Conservation (phyloP, 805 yeast genomes). For the Torulaspora maleeae region DNA sequence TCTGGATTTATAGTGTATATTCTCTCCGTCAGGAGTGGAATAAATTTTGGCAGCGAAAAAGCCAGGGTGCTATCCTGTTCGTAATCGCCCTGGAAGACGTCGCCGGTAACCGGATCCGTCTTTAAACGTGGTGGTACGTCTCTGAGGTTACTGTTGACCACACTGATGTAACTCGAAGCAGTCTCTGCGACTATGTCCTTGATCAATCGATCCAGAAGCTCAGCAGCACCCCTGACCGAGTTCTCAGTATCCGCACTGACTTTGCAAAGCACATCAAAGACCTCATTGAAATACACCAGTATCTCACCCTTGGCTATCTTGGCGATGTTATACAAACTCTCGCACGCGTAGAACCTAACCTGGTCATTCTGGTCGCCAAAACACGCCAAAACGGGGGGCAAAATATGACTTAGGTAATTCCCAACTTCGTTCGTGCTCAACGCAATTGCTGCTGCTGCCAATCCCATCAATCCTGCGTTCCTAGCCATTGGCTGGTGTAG, state of each 20-base stretch:
- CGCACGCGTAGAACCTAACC: conserved; percentile 95
- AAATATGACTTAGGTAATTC: conserved; percentile 71
- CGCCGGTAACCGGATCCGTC: conserved; percentile 50
- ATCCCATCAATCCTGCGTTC: conserved; percentile 92
- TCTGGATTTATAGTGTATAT: conserved; percentile 90
- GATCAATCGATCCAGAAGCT: conserved; percentile 78
- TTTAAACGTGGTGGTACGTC: conserved; percentile 42
- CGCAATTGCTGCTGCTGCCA: conserved; percentile 94
- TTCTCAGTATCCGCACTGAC: conserved; percentile 87
- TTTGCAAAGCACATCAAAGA: conserved; percentile 86
- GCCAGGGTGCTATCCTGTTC: conserved; percentile 51
- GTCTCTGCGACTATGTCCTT: conserved; percentile 95
- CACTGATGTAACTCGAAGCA: conserved; percentile 80
- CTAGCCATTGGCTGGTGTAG: conserved; percentile 82
- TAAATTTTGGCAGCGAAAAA: conserved; percentile 79
- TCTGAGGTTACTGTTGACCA: conserved; percentile 49
- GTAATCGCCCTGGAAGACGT: conserved; percentile 55
- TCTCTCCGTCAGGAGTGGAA: conserved; percentile 86
- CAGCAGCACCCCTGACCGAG: conserved; percentile 93
- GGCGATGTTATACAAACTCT: conserved; percentile 89
- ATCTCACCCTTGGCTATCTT: conserved; percentile 96
- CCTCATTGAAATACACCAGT: conserved; percentile 84
- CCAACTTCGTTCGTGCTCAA: conserved; percentile 82
- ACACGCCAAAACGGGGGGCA: conserved; percentile 91
- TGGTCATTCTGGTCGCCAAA: conserved; percentile 97